Evolutionary conservation across 495 filamentous ascomycete species (phyloP), one percentile per base, ranked within the genome.

Genomic region (Neurospora discreta): DNA sequence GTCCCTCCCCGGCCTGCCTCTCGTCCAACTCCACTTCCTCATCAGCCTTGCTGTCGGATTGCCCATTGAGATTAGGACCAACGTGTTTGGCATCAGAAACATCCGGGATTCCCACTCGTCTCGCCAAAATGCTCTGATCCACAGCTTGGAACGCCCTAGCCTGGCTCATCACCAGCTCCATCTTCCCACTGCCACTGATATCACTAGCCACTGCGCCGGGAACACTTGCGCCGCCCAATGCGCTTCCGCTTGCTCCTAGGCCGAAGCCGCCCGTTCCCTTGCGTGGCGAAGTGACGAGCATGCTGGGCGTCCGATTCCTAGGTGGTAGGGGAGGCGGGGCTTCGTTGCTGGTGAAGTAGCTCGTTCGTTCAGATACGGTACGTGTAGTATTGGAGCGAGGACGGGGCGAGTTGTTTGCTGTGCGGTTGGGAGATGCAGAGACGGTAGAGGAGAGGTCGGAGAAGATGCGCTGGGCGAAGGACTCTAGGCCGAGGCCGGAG

Each of bases 401-500:
- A 18, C 52, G 52, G 13, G 52, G 52, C 0, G 52, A 65, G 26
- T 65, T 36, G 6, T 65, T 65, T 0, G 26, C 26, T 33, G 52
- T 65, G 23, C 52, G 52, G 1, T 33, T 65, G 26, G 52, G 52
- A 18, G 52, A 65, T 15, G 33, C 26, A 6, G 52, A 36, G 8
- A 65, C 13, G 6, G 52, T 65, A 15, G 52, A 65, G 5, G 52
- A 65, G 33, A 89, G 75, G 73, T 89, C 84, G 39, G 84, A 84
- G 65, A 87, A 77, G 68, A 87, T 84, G n/a, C 86, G 84, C 75
- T 88, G 86, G 7, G 85, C 85, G 26, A 88, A 85, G 5, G 83
- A 82, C 43, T 87, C 86, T 67, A 88, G 79, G 0, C 82, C 85
- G 9, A 65, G 6, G 15, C 52, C 52, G 2, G 52, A 65, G 23